These are phyloP conservation scores for Vitis rupestris DNA, from an alignment of 164 flowering plant species.

Conservation along the genomic window DNA sequence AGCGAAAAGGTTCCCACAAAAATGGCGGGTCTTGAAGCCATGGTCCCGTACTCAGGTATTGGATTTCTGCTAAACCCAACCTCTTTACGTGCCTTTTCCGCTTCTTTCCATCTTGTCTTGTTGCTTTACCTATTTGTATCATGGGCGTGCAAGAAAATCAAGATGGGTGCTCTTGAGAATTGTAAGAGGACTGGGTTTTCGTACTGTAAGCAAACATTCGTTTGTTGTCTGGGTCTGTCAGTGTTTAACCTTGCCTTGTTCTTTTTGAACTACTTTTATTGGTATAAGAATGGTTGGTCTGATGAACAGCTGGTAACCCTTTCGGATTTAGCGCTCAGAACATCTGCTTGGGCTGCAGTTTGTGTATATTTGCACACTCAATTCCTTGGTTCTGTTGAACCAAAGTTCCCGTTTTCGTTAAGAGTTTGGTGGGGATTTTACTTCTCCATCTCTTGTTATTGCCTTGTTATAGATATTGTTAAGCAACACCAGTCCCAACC, in stretches of 20 bases:
- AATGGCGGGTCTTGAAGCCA: background rate
- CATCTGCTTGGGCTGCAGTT: slow-evolving; percentile 32
- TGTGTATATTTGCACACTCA: slow-evolving; percentile 1
- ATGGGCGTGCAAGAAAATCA: too few relatives aligned
- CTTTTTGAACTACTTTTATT: slow-evolving; percentile 15
- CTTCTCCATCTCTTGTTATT: slow-evolving; percentile 22
- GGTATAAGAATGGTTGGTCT: slow-evolving; percentile 32
- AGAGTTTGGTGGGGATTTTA: slow-evolving; percentile 35
- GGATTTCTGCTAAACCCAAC: slow-evolving; percentile 11
- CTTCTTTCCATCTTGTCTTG: too few relatives aligned
- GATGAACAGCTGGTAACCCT: slow-evolving; percentile 19
- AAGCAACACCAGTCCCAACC: slow-evolving; percentile 9
- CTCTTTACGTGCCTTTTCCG: too few relatives aligned
- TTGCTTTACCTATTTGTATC: too few relatives aligned
- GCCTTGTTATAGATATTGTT: slow-evolving; percentile 26
- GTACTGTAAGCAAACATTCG: too few relatives aligned
- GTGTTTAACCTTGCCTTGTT: slow-evolving; percentile 7
- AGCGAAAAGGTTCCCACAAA: too few relatives aligned
- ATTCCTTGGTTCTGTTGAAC: background rate
- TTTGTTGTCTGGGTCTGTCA: too few relatives aligned
- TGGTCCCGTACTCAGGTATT: slow-evolving; percentile 10
- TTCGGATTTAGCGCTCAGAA: slow-evolving; percentile 25
- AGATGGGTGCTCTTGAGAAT: too few relatives aligned
- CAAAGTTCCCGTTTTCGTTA: slow-evolving; percentile 19
- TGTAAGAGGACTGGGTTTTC: too few relatives aligned